Evolutionary conservation across 2,329 filamentous ascomycete species (phyloP).

Genomic region (Drechslerella dactyloides): DNA sequence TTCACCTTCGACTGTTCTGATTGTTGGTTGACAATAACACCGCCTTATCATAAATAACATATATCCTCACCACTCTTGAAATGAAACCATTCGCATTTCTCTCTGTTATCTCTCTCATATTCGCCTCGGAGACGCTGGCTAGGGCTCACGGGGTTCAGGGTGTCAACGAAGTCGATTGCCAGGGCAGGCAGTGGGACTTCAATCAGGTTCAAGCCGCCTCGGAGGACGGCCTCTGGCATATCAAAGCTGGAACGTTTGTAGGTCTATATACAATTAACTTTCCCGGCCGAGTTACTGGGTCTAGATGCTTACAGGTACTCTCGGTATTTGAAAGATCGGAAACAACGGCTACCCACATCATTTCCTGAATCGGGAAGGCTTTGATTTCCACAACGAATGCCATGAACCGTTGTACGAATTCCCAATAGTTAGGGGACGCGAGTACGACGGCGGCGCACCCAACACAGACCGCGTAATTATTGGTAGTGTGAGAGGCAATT

Average conservation of each 20-base stretch:
- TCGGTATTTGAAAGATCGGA: constrained; percentile 47
- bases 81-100: constrained; percentile 27
- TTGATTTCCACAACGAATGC: constrained; percentile 58
- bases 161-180: constrained; percentile 46
- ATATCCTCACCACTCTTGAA: no score
- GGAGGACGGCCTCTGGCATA: constrained; percentile 49
- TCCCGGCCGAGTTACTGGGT: not conserved
- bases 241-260: constrained; percentile 51
- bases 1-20: no score
- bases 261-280: not conserved
- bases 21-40: no score
- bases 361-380: constrained; percentile 61
- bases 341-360: constrained; percentile 60
- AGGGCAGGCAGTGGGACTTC: constrained; percentile 30
- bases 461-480: constrained; percentile 52
- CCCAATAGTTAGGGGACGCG: constrained; percentile 58
- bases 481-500: constrained; percentile 46
- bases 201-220: constrained; percentile 50
- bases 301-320: not conserved
- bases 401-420: constrained; percentile 60
- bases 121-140: constrained; percentile 22
- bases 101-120: constrained; percentile 20
- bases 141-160: constrained; percentile 49
- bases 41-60: no score
- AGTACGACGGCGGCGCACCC: constrained; percentile 57